These are phyloP conservation scores for Aspergillus sclerotioniger DNA, from an alignment of 495 filamentous ascomycete genomes.

Conservation along the genomic window DNA sequence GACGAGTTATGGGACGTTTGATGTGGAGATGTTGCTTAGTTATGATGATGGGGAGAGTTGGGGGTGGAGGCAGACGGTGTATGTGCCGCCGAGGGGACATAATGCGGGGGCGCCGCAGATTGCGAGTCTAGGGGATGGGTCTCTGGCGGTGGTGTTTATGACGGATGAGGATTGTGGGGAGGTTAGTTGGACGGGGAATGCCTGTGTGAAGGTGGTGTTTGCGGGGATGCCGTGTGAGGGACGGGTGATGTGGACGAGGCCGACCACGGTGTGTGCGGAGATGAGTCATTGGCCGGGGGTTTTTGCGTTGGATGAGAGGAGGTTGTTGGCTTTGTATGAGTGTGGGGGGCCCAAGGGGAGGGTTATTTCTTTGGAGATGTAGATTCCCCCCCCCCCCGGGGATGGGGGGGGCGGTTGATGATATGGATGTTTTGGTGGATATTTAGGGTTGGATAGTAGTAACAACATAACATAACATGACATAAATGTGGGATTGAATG, in stretches of 20 bases:
- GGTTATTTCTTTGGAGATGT: slow-evolving; percentile 30
- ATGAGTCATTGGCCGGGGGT: slow-evolving; percentile 47
- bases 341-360: slow-evolving; percentile 37
- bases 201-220: slow-evolving; percentile 41
- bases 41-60: slow-evolving; percentile 57
- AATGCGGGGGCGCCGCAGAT: slow-evolving; percentile 62
- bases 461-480: no score
- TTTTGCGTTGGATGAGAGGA: slow-evolving; percentile 35
- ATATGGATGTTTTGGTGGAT: no score
- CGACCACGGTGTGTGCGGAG: slow-evolving; percentile 27
- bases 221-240: slow-evolving; percentile 36
- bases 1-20: slow-evolving; percentile 47
- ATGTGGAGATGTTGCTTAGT: slow-evolving; percentile 53
- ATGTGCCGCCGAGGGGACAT: slow-evolving; percentile 39
- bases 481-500: no score
- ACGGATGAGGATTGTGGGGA: slow-evolving; percentile 54
- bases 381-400: no score
- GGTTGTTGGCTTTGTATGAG: slow-evolving; percentile 41
- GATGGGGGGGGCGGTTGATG: no score
- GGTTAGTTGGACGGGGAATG: slow-evolving; percentile 40
- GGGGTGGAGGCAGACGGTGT: slow-evolving; percentile 51
- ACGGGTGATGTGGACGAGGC: slow-evolving; percentile 32
- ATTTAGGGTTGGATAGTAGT: no score
- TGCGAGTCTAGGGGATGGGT: slow-evolving; percentile 53
- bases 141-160: slow-evolving; percentile 58